Evolutionary conservation across 2,329 filamentous ascomycete genomes (phyloP).

Genomic region (Paecilomyces fulvus): DNA sequence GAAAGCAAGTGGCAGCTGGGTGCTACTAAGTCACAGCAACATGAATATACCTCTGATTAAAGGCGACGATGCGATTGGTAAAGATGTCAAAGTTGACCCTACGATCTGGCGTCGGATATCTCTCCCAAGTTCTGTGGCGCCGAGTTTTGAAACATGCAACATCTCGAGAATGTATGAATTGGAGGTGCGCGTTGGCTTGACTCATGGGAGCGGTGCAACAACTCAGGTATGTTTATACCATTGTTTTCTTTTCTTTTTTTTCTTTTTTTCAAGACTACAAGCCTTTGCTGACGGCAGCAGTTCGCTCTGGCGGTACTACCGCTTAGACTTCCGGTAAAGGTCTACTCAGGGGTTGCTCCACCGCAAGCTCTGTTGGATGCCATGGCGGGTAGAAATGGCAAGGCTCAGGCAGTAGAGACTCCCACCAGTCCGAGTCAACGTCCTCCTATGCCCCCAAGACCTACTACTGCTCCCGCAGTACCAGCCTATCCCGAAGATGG

Average conservation of each 20-base stretch:
- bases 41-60: slow-evolving; percentile 63
- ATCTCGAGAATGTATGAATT: slow-evolving; percentile 73
- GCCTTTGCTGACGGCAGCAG: slow-evolving; percentile 21
- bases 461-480: slow-evolving; percentile 16
- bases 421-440: slow-evolving; percentile 11
- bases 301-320: slow-evolving; percentile 73
- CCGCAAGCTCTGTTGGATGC: slow-evolving; percentile 67
- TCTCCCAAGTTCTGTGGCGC: slow-evolving; percentile 78
- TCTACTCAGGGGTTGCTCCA: slow-evolving; percentile 82
- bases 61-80: slow-evolving; percentile 49
- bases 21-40: slow-evolving; percentile 63
- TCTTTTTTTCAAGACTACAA: background rate
- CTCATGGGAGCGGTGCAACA: slow-evolving; percentile 56
- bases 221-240: slow-evolving; percentile 36
- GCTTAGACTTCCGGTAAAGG: slow-evolving; percentile 66
- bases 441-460: slow-evolving; percentile 36
- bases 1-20: slow-evolving; percentile 64
- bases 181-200: slow-evolving; percentile 70
- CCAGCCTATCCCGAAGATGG: slow-evolving; percentile 15
- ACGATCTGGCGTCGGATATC: slow-evolving; percentile 62
- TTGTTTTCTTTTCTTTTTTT: background rate
- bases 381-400: slow-evolving; percentile 33
- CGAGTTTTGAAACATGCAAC: slow-evolving; percentile 84
- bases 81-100: slow-evolving; percentile 61
- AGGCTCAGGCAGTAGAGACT: slow-evolving; percentile 15